Base-by-base conservation (phyloP, 768 basidiomycete genomes). In the Hortiboletus campestris region DNA sequence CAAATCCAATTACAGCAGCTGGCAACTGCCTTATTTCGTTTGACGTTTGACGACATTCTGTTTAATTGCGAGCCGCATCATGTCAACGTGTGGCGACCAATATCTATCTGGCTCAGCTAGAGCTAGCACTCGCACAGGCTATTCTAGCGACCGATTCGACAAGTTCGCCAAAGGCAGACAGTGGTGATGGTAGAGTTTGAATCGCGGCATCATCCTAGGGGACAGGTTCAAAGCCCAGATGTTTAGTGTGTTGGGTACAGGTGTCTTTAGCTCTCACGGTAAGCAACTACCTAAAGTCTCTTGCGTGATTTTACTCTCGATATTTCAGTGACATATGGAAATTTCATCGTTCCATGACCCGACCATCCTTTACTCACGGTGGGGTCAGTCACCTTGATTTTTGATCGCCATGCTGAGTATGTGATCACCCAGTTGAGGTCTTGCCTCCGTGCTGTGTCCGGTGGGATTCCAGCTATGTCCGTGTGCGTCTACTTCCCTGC, bases 261-360 rank as follows among this genome's bases (percentile, higher is more conserved):
- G 87, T 0, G 82, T 88, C 5, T 88, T 88, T 66, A 87, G 88
- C 59, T 81, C 83, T 14, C 84, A 87, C 51, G 85, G 85, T 79
- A 60, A 55, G 74, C 51, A 31, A 40, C 53, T 28, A 6, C 22
- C 4, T 22, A 19, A 16, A 17, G 6, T 2, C 17, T 12, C 22
- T 36, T 20, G 16, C n/a, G n/a, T 22, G 34, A 29, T 6, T 32
- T 13, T 50, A 49, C 42, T 72, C 68, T 65, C 29, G 4, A 34
- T 48, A 9, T 34, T 2, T 25, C 42, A 76, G 76, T 32, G 77
- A 79, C 9, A 76, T 79, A 73, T 82, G 80, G 81, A 81, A 78
- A 72, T 85, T 85, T 61, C 84, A 85, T 60, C 80, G 84, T n/a
- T 78, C 78, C 7, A 84, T 84, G 67, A 81, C 83, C 0, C 79